Evolutionary conservation across 1,139 yeast genomes (phyloP), one percentile per base, ranked within the genome.

Genomic region (Meyerozyma athensensis): DNA sequence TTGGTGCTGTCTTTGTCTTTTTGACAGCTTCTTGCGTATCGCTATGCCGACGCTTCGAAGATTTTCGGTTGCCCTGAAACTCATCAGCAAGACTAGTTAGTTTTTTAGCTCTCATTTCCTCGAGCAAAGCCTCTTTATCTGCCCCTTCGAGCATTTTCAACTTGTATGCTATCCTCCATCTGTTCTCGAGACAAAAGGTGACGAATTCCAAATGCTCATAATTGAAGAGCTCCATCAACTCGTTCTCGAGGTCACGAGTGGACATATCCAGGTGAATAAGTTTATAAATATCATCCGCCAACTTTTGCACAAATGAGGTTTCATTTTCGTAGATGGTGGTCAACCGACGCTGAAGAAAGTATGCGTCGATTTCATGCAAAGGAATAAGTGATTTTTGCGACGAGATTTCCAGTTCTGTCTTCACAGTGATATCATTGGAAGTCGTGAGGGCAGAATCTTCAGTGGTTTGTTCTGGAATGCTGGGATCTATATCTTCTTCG

Each of bases 151-250:
- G 58, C 26, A 74, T 56, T 39, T 62, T 64, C 1, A 75, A 62
- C 26, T 81, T 76, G 74, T 79, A 83, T 2, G 72, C 74, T 5
- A 84, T 60, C 35, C 65, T 57, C 49, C 69, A 61, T 40, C 83
- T 56, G 48, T 86, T 82, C 30, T 66, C 64, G 13, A 77, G 59
- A 21, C 85, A 54, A 7, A 58, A 49, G 30, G 72, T 68, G 7
- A 79, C 72, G 7, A 83, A 52, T 0, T 68, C 74, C 32, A 70
- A 62, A 39, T 77, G 65, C 32, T 76, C 79, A 40, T 66, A 68
- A 12, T 75, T 77, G 32, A 81, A 60, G 6, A 77, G 44, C 30
- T 68, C 74, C 57, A 72, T 59, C 10, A 85, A 53, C 14, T 68
- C 72, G 35, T 70, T 69, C 44, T 80, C 86, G 30, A 80, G 67